Evolutionary conservation across 768 basidiomycete genomes (phyloP).

Genomic region (Suillus discolor): DNA sequence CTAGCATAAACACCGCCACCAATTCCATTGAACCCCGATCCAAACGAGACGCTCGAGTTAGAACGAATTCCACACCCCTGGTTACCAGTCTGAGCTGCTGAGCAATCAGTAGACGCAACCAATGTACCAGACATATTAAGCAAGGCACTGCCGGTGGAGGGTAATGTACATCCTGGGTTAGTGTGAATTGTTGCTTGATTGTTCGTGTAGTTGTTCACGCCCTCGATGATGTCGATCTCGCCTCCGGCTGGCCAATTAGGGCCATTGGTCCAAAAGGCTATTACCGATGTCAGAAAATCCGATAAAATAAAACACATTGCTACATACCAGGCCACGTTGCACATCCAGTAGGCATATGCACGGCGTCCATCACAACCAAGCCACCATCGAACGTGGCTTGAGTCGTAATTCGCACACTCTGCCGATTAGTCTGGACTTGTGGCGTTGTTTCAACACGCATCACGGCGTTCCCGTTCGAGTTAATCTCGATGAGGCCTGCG

Average conservation of each 20-base stretch:
- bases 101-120: slow-evolving; percentile 74
- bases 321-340: slow-evolving; percentile 73
- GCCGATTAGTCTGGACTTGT: slow-evolving; percentile 64
- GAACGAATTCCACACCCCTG: slow-evolving; percentile 83
- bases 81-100: slow-evolving; percentile 68
- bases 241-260: slow-evolving; percentile 51
- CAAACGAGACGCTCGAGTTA: slow-evolving; percentile 63
- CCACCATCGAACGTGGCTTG: slow-evolving; percentile 60
- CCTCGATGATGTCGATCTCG: slow-evolving; percentile 87
- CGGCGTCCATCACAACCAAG: slow-evolving; percentile 79
- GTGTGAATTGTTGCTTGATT: slow-evolving; percentile 88
- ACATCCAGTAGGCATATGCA: slow-evolving; percentile 91
- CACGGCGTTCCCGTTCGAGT: slow-evolving; percentile 71
- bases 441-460: slow-evolving; percentile 90
- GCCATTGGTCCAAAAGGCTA: slow-evolving; percentile 54
- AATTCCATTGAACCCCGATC: slow-evolving; percentile 82
- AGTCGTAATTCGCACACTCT: slow-evolving; percentile 79
- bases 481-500: slow-evolving; percentile 66
- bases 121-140: slow-evolving; percentile 64
- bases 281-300: background rate
- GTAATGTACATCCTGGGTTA: slow-evolving; percentile 64
- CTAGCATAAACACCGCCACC: slow-evolving; percentile 91
- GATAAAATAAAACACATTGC: background rate
- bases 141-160: slow-evolving; percentile 45
- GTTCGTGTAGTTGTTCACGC: slow-evolving; percentile 77